Base-by-base conservation (phyloP, 495 filamentous ascomycete species). In the Xylaria bambusicola region DNA sequence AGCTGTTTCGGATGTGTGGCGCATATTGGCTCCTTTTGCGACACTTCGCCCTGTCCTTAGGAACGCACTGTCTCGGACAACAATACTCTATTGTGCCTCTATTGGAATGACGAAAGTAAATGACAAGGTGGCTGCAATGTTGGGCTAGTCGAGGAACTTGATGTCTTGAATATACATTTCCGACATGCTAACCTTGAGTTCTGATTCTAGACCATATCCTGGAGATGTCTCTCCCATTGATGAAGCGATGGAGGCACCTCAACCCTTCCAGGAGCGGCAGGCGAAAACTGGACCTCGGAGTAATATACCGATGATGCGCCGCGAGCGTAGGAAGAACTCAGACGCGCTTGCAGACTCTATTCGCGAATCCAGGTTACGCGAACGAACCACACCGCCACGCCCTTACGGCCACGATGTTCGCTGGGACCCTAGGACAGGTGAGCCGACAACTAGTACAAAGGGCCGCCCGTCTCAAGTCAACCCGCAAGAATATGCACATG, bases 191-290 rank as follows among this genome's bases (percentile, higher is more conserved):
- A 73, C 57, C 15, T 59, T 36, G 6, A 52, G 50, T 52, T 38
- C 48, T 38, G 61, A 41, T 61, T 49, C 51, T 50, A 72, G 70
- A 26, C 68, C 65, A 9, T 64, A 66, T 57, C 66, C 61, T 42
- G 69, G 63, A 46, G 77, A 81, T 52, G 80, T 83, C 18, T 83
- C 80, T 36, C 80, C 80, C 23, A 82, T 83, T 24, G 80, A 83
- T 56, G 79, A 81, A 56, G 71, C 72, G 20, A 64, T 69, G 52
- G 74, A 73, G 56, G 65, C 73, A 55, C 72, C 71, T 45, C 64
- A 64, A 42, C 60, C 66, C 44, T 58, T 61, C 5, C 6, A 64
- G 56, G 56, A 56, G 40, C 65, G 61, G 27, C 45, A 52, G 38
- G 50, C 62, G 29, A 62, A 54, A 46, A 52, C 27, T 15, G 61